phyloP scores from a whole-genome alignment of 202 grass and related monocot species.

The Dendrocalamus latiflorus region DNA sequence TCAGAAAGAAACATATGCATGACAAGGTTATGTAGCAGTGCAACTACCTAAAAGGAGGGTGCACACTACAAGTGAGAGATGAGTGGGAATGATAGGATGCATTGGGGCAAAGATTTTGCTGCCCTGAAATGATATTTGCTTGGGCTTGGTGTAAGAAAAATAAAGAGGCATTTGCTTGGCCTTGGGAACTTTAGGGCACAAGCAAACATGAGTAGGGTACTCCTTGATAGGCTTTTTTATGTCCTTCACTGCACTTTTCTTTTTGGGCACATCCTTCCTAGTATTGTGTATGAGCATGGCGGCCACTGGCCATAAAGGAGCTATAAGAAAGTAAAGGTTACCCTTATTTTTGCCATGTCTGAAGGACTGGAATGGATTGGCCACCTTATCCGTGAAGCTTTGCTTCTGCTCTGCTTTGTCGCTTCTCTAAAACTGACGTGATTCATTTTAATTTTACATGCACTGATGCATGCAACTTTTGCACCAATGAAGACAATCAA shows the following conservation, averaged over 20 bases:
- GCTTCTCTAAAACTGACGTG: not conserved
- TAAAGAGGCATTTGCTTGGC: constrained; percentile 38
- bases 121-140: no score
- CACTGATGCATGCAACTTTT: not conserved
- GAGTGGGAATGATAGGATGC: constrained; percentile 9
- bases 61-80: not conserved
- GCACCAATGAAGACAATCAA: not conserved
- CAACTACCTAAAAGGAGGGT: not conserved
- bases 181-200: constrained; percentile 42
- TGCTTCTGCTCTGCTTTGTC: not conserved
- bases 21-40: not conserved
- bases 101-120: not conserved
- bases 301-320: constrained; percentile 32
- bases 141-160: constrained; percentile 7
- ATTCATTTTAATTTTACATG: not conserved
- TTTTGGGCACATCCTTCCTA: constrained; percentile 41
- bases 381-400: constrained; percentile 19
- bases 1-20: not conserved
- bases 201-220: no score
- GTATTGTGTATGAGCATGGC: constrained; percentile 24
- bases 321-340: constrained; percentile 12
- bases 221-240: constrained; percentile 46
- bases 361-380: constrained; percentile 8
- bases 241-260: constrained; percentile 26
- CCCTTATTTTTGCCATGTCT: constrained; percentile 2